Evolutionary conservation across 1,284 basidiomycete genomes (phyloP), one percentile per base, ranked within the genome.

Genomic region (Apiotrichum veenhuisii): DNA sequence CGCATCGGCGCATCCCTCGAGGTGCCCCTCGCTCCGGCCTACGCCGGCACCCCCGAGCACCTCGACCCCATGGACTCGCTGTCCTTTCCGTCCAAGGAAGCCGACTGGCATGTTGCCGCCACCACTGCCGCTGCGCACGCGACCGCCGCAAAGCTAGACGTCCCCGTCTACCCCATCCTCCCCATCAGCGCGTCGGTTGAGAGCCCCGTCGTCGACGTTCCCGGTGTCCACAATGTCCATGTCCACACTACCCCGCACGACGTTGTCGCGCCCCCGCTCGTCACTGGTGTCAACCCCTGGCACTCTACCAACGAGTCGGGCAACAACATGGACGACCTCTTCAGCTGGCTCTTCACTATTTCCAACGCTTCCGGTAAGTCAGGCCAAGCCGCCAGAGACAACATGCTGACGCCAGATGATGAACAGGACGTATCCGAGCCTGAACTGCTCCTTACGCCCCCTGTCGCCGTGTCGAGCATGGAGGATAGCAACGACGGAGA

Each of bases 261-360:
- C n/a, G n/a, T n/a, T n/a, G 17, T 33, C 12, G 23, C n/a, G 11
- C 30, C 46, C 2, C 27, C 46, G 22, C n/a, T 48, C n/a, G 22
- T 36, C 46, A 23, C 30, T 12, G 26, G 26, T 18, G 18, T 15
- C 20, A 37, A 34, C 33, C 20, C 46, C 3, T 48, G 46, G 46
- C 36, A 37, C 46, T 20, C 20, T 7, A 30, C 36, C n/a, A n/a
- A 27, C 22, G 57, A 54, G 52, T 23, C 30, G 9, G 30, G 33
- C 30, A 52, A 54, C 48, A 50, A 46, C 18, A 55, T 52, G 38
- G 62, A 63, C 38, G 58, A 63, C 41, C 48, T 58, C 20, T 59
- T 59, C 42, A 50, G 43, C 27, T 63, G 62, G 62, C 54, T 63
- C 26, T 63, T 63, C 52, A 54, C 43, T 45, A 46, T 54, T 12